Conservation (phyloP, 495 filamentous ascomycete species). For the Aspergillus biplanus region DNA sequence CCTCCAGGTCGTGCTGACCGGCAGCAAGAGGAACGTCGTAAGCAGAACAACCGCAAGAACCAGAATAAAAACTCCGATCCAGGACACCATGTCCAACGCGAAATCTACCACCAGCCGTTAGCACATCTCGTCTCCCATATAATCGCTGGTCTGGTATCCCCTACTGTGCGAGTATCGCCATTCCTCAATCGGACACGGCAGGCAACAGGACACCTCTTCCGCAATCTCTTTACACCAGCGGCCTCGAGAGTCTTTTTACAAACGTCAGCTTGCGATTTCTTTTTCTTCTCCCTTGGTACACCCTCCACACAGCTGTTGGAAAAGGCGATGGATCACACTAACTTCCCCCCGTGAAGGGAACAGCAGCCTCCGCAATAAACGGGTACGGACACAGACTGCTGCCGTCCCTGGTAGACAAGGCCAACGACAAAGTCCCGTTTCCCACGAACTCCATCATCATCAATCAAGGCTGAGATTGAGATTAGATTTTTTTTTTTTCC, state of each 20-base stretch:
- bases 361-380: not conserved
- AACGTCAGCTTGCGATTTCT: not conserved
- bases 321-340: not conserved
- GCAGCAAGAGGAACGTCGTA: not conserved
- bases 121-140: not conserved
- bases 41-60: not conserved
- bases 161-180: not conserved
- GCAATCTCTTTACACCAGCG: not conserved
- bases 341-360: not conserved
- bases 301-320: not conserved
- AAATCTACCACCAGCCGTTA: not conserved
- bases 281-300: no score
- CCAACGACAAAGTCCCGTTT: not conserved
- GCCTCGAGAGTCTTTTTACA: not conserved
- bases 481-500: not conserved
- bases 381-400: not conserved
- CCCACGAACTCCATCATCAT: not conserved
- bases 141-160: not conserved
- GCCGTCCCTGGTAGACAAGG: not conserved
- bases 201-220: not conserved
- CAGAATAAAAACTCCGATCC: not conserved
- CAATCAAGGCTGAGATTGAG: not conserved
- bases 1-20: not conserved
- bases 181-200: not conserved
- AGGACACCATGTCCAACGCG: not conserved